phyloP scores from a whole-genome alignment of 2,329 filamentous ascomycete species.

The Fusarium acutatum region DNA sequence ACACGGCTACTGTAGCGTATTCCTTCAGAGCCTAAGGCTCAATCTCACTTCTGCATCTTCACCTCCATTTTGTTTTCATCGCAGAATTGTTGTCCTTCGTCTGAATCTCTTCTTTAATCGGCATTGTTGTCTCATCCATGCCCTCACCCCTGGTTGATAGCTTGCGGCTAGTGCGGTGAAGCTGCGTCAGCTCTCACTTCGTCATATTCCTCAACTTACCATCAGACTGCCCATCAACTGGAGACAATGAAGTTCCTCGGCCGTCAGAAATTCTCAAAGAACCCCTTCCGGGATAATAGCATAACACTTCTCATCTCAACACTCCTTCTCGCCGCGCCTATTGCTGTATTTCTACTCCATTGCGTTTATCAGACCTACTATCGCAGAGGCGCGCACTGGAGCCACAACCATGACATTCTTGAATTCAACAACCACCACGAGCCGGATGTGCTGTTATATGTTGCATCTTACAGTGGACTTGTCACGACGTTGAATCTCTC shows the following conservation, averaged over 20 bases:
- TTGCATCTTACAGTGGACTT: slow-evolving; percentile 58
- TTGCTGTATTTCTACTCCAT: slow-evolving; percentile 29
- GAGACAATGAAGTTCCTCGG: slow-evolving; percentile 22
- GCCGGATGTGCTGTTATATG: slow-evolving; percentile 49
- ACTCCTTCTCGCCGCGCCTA: slow-evolving; percentile 21
- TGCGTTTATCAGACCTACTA: slow-evolving; percentile 21
- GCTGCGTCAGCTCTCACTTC: neutral
- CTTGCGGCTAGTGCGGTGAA: neutral
- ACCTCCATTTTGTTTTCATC: neutral
- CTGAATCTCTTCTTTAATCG: neutral
- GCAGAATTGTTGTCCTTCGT: neutral
- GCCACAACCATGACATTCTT: slow-evolving; percentile 6
- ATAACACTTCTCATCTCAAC: slow-evolving; percentile 1
- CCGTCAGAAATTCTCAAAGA: neutral
- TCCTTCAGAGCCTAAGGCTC: neutral
- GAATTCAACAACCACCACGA: neutral
- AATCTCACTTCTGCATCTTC: neutral
- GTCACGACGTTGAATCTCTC: slow-evolving; percentile 59
- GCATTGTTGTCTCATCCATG: neutral
- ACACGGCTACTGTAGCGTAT: neutral
- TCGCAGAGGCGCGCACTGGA: slow-evolving; percentile 3
- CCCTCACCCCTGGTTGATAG: neutral
- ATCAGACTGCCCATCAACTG: neutral
- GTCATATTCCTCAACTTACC: neutral
- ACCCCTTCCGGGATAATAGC: slow-evolving; percentile 4